A percentile compares a stretch with the other conserved stretches of the same genome.
These are phyloP conservation scores for Penium margaritaceum DNA, from an alignment of 139 green algal genomes.

Conservation along the genomic window DNA sequence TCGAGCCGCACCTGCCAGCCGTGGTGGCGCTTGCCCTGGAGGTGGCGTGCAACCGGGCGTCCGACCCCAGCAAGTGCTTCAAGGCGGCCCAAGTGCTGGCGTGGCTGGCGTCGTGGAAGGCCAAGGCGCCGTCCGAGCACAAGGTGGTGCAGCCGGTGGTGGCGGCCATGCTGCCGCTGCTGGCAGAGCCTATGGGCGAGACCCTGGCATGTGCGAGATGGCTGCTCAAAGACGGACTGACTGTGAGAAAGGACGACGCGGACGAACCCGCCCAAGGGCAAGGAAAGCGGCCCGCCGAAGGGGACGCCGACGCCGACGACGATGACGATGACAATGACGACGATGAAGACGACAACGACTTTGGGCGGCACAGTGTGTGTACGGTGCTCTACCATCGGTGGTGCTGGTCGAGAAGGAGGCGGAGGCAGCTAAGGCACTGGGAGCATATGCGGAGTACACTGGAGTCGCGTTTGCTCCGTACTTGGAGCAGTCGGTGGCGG, in stretches of 20 bases:
- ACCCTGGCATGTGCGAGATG: constrained; percentile 51
- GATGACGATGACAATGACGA: too few relatives aligned
- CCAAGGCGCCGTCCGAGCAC: constrained; percentile 60
- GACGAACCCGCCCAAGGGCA: too few relatives aligned
- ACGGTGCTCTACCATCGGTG: too few relatives aligned
- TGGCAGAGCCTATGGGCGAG: constrained; percentile 50
- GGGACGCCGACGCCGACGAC: too few relatives aligned
- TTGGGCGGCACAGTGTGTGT: too few relatives aligned
- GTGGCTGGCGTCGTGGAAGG: constrained; percentile 61
- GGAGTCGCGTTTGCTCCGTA: too few relatives aligned
- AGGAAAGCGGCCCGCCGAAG: too few relatives aligned
- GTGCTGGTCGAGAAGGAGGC: too few relatives aligned
- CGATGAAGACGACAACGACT: too few relatives aligned
- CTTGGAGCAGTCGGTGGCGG: too few relatives aligned
- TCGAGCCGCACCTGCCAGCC: constrained; percentile 50
- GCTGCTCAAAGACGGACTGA: constrained; percentile 52
- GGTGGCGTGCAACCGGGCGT: constrained; percentile 39
- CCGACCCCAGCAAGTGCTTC: constrained; percentile 54
- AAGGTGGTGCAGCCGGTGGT: constrained; percentile 56
- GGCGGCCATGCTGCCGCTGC: constrained; percentile 54
- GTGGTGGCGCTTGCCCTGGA: constrained; percentile 54
- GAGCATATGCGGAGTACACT: too few relatives aligned
- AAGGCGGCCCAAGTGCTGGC: constrained; percentile 53
- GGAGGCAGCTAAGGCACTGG: too few relatives aligned
- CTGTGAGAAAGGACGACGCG: constrained; percentile 27